Evolutionary conservation across 768 basidiomycete genomes (phyloP), one percentile per base, ranked within the genome.

Genomic region (Amanita pseudoporphyria): DNA sequence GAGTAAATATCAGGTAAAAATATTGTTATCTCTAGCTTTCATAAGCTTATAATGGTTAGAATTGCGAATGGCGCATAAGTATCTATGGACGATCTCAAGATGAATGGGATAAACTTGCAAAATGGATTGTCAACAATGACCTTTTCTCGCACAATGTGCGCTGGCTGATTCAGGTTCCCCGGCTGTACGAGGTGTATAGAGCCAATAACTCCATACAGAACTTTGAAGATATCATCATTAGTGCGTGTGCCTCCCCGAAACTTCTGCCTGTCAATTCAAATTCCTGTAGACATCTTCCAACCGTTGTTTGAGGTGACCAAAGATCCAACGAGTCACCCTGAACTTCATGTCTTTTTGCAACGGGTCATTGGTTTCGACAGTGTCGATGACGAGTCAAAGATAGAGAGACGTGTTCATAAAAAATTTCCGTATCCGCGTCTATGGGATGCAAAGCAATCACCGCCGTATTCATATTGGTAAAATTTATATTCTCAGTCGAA

Each of bases 31-130:
- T 30, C 32, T 37, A 47, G 6, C 19, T 43, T 26, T 32, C 5
- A 38, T 18, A 35, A 16, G 41, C 24, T 18, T 19, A 40, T 19
- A 1, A 32, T 21, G 36, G 22, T 35, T 55, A 91, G 85, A 93
- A 94, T 56, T 92, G 88, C 54, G 96, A 99, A 69, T 99, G 96
- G 91, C 81, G 96, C 4, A 77, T 98, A 50, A 95, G 91, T 54
- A 88, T 99, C 54, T 99, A 98, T 57, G 96, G 94, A 2, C 79
- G 91, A 50, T 76, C 74, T 2, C 56, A 64, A 9, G 74, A 80
- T 51, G 96, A 99, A 68, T 99, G 96, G 96, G 96, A 98, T 72
- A 97, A 97, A 60, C 72, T 99, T 5, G 96, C 96, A 14, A 87
- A 84, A 71, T 99, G 96, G 96, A 82, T 99, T 51, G 81, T 96